These are phyloP conservation scores for Panicum hallii DNA, from an alignment of 202 grass and related monocot genomes.

Conservation along the genomic window DNA sequence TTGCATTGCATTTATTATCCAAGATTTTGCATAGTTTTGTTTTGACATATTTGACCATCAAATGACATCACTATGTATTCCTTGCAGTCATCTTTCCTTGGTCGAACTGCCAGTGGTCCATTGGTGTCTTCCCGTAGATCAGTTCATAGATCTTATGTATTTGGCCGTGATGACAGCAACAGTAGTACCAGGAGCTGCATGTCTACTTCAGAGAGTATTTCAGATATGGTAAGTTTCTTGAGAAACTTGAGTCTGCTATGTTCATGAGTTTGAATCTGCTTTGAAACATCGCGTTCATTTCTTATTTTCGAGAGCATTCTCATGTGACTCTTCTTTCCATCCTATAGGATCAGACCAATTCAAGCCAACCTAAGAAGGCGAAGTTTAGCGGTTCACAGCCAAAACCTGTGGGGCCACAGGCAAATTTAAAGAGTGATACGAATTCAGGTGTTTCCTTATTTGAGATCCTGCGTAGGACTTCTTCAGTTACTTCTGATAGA, in stretches of 20 bases:
- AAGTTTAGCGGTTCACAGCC: conserved; percentile 72
- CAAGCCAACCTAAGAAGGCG: conserved; percentile 61
- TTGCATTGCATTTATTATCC: not conserved
- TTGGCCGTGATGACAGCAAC: conserved; percentile 86
- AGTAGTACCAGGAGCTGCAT: conserved; percentile 66
- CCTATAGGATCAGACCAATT: conserved; percentile 52
- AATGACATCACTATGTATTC: conserved; percentile 35
- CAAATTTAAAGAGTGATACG: conserved; percentile 34
- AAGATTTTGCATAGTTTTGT: not conserved
- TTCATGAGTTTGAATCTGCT: not conserved
- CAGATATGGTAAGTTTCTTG: conserved; percentile 54
- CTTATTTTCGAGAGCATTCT: not conserved
- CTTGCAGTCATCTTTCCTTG: conserved; percentile 84
- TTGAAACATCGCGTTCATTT: not conserved
- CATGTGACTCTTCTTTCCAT: not conserved
- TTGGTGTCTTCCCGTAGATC: conserved; percentile 70
- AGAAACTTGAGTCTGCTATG: not conserved
- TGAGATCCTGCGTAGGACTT: conserved; percentile 71
- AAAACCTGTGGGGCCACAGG: conserved; percentile 47
- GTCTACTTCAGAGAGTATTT: conserved; percentile 49
- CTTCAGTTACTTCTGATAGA: conserved; percentile 56
- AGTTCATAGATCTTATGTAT: conserved; percentile 67
- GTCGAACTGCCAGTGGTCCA: conserved; percentile 65
- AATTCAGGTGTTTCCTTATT: conserved; percentile 67
- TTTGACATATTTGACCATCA: not conserved